Conservation (phyloP, 1,284 basidiomycete genomes). For the Mycena sp. region DNA sequence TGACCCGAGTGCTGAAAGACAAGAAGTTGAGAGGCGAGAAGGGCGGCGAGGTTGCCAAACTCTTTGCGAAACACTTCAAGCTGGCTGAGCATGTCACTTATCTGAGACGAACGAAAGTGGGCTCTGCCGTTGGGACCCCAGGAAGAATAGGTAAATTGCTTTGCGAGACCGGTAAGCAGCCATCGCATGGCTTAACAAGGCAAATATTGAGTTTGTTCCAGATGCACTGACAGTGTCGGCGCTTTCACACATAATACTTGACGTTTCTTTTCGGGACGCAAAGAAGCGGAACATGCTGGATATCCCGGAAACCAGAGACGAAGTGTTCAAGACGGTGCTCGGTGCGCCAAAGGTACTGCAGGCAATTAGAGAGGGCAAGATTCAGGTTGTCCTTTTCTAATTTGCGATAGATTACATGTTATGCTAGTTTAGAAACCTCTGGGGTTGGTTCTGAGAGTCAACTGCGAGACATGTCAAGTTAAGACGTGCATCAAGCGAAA, state of each 20-base stretch:
- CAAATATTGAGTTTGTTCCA: conserved; percentile 39
- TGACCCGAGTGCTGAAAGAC: conserved; percentile 75
- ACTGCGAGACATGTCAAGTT: conserved; percentile 51
- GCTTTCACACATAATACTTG: conserved; percentile 84
- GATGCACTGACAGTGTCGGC: conserved; percentile 77
- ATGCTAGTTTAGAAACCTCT: conserved; percentile 81
- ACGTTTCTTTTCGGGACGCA: conserved; percentile 72
- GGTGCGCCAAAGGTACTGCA: conserved; percentile 68
- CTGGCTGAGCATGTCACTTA: conserved; percentile 82
- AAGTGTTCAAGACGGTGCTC: conserved; percentile 80
- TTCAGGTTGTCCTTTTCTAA: conserved; percentile 81
- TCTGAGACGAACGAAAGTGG: conserved; percentile 78
- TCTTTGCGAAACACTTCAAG: conserved; percentile 90
- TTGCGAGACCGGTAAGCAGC: conserved; percentile 68
- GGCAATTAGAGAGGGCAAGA: conserved; percentile 73
- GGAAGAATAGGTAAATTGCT: conserved; percentile 84
- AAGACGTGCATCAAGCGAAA: neutral
- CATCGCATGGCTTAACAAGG: neutral
- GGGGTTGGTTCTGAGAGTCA: conserved; percentile 87
- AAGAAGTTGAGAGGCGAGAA: conserved; percentile 77
- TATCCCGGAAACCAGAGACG: conserved; percentile 83
- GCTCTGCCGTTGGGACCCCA: conserved; percentile 84
- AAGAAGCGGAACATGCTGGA: conserved; percentile 82
- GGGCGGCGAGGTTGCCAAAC: conserved; percentile 84
- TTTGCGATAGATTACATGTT: conserved; percentile 30